phyloP scores from a whole-genome alignment of 768 basidiomycete species.

The Kwoniella europaea region DNA sequence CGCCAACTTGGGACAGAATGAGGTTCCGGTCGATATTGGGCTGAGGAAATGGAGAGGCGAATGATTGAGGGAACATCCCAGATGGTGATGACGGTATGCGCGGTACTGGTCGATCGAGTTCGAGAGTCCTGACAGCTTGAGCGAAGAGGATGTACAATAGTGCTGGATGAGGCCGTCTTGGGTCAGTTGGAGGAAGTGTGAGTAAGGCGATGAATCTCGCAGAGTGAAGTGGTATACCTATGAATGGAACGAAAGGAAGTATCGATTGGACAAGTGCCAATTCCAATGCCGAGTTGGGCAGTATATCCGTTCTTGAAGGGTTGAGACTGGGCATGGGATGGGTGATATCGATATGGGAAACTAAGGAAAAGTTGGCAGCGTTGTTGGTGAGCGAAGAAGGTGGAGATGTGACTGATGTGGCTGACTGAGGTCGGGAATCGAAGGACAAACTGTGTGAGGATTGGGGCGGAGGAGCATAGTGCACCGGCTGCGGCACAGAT shows the following conservation, averaged over 20 bases:
- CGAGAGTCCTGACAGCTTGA: conserved; percentile 42
- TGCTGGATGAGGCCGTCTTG: conserved; percentile 50
- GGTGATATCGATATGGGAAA: conserved; percentile 6
- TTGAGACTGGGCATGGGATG: conserved; percentile 17
- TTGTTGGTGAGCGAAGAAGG: background rate
- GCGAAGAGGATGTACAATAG: conserved; percentile 52
- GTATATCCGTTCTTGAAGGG: conserved; percentile 25
- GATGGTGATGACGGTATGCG: conserved; percentile 19
- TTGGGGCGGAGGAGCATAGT: background rate
- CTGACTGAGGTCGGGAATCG: conserved; percentile 10
- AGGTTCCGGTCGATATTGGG: conserved; percentile 14
- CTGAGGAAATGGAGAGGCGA: conserved; percentile 1
- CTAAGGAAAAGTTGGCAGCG: background rate
- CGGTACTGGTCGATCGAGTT: conserved; percentile 27
- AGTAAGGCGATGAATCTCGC: conserved; percentile 49
- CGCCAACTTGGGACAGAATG: conserved; percentile 36
- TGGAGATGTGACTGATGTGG: conserved; percentile 6
- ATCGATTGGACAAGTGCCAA: conserved; percentile 39
- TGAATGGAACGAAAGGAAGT: conserved; percentile 44
- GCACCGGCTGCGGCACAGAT: background rate
- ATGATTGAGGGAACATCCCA: conserved; percentile 16
- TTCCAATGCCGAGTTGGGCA: conserved; percentile 40
- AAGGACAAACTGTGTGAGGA: background rate
- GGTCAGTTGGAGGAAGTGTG: conserved; percentile 25
- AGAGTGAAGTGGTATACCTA: conserved; percentile 49